phyloP scores from a whole-genome alignment of 1,284 basidiomycete genomes.

The Butyriboletus appendiculatus region DNA sequence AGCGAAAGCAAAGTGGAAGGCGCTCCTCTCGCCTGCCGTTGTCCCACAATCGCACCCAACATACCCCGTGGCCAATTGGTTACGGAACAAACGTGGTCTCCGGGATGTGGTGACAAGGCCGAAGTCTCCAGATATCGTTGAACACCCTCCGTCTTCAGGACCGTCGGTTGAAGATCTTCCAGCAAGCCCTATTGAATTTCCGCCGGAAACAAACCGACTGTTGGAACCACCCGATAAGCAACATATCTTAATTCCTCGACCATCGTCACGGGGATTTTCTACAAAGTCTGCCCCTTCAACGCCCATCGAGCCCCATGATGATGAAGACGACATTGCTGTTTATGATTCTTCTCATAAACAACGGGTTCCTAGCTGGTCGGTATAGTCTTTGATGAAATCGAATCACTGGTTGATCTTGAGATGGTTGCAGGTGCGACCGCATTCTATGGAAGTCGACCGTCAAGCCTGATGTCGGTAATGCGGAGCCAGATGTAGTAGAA shows the following conservation, averaged over 20 bases:
- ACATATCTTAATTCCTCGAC: constrained; percentile 39
- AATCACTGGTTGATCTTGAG: constrained; percentile 3
- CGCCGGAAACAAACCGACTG: constrained; percentile 8
- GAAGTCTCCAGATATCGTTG: constrained; percentile 28
- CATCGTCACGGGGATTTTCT: constrained; percentile 39
- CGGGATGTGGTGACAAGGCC: constrained; percentile 10
- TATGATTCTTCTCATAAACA: constrained; percentile 80
- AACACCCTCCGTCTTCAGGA: constrained; percentile 25
- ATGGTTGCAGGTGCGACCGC: constrained; percentile 65
- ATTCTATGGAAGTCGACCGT: constrained; percentile 78
- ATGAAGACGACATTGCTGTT: constrained; percentile 55
- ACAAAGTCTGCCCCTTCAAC: constrained; percentile 39
- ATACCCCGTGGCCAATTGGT: constrained; percentile 36
- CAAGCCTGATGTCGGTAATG: constrained; percentile 41
- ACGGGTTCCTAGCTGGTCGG: constrained; percentile 79
- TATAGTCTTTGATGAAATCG: background rate
- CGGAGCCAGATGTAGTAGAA: constrained; percentile 41
- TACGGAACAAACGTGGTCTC: constrained; percentile 24
- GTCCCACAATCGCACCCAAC: constrained; percentile 37
- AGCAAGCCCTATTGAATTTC: constrained; percentile 22
- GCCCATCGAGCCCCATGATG: constrained; percentile 37
- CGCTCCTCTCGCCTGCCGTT: constrained; percentile 41
- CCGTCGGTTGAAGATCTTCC: constrained; percentile 30
- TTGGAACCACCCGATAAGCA: constrained; percentile 29
- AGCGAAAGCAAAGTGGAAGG: constrained; percentile 59